Percentiles rank a stretch among this genome's conserved stretches.
Conservation (phyloP, 148 eudicot genomes). For the Amaranthus hypochondriacus region DNA sequence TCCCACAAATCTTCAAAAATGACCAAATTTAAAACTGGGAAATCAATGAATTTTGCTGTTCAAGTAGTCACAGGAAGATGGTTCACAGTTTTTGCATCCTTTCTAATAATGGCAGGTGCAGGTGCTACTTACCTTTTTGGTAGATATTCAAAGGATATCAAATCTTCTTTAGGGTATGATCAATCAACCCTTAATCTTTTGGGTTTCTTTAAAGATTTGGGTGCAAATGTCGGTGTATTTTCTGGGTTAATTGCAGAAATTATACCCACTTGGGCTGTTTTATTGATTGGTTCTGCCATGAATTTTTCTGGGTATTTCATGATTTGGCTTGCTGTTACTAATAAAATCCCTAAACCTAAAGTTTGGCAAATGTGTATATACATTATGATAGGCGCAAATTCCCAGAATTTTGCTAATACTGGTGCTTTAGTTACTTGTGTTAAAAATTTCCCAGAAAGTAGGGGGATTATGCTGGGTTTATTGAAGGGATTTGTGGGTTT, state of each 20-base stretch:
- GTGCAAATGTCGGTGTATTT: constrained; percentile 40
- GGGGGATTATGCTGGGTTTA: constrained; percentile 43
- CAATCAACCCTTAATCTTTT: constrained; percentile 45
- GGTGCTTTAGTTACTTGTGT: constrained; percentile 43
- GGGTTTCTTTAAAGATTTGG: constrained; percentile 44
- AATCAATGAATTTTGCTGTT: not conserved
- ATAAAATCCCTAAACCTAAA: constrained; percentile 18
- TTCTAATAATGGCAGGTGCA: constrained; percentile 38
- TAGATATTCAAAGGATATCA: constrained; percentile 38
- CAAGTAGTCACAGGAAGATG: constrained; percentile 29
- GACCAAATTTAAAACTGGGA: not conserved
- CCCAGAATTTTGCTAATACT: constrained; percentile 43
- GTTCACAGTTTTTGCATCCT: constrained; percentile 40
- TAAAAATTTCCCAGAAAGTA: constrained; percentile 40
- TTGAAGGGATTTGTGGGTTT: constrained; percentile 48
- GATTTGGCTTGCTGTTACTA: constrained; percentile 38
- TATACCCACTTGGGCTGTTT: constrained; percentile 44
- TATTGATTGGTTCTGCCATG: constrained; percentile 39
- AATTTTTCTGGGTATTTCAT: constrained; percentile 49
- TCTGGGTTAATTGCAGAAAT: constrained; percentile 43
- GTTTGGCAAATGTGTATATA: constrained; percentile 45
- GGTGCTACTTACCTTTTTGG: constrained; percentile 46
- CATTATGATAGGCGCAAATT: constrained; percentile 37
- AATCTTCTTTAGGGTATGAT: constrained; percentile 40
- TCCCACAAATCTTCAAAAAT: not conserved